A percentile compares a stretch with the other conserved stretches of the same genome.
These are phyloP conservation scores for Albophoma yamanashiensis DNA, from an alignment of 2,329 filamentous ascomycete species.

Conservation along the genomic window DNA sequence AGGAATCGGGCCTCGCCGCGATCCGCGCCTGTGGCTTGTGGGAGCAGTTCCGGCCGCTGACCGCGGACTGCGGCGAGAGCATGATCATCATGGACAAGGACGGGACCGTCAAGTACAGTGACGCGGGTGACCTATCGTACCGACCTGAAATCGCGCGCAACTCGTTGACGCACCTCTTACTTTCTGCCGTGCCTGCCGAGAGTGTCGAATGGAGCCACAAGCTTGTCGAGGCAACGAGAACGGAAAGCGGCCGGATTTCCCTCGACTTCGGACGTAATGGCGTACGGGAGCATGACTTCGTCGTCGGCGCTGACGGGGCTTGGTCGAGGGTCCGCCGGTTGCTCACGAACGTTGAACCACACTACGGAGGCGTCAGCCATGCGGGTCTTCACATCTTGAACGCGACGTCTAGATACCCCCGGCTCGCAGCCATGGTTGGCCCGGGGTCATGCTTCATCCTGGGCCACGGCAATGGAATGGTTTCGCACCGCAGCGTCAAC, in stretches of 20 bases:
- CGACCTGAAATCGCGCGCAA: slow-evolving; percentile 28
- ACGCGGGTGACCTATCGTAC: slow-evolving; percentile 9
- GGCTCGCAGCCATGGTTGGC: slow-evolving; percentile 27
- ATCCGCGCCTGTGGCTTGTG: slow-evolving; percentile 32
- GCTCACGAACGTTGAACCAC: slow-evolving; percentile 22
- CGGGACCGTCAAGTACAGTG: slow-evolving; percentile 12
- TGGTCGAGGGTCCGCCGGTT: slow-evolving; percentile 21
- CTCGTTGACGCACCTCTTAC: slow-evolving; percentile 21
- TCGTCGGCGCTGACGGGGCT: slow-evolving; percentile 9
- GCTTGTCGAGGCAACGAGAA: slow-evolving; percentile 14
- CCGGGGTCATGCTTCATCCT: slow-evolving; percentile 23
- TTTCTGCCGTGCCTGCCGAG: slow-evolving; percentile 15
- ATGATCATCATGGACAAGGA: slow-evolving; percentile 12
- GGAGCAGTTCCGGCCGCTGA: slow-evolving; percentile 29
- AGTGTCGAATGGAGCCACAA: slow-evolving; percentile 19
- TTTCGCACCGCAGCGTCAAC: slow-evolving; percentile 18
- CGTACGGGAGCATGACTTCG: slow-evolving; percentile 6
- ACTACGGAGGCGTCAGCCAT: slow-evolving; percentile 26
- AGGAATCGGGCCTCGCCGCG: slow-evolving; percentile 30
- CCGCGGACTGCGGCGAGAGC: slow-evolving; percentile 14
- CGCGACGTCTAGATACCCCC: slow-evolving; percentile 22
- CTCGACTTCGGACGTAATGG: slow-evolving; percentile 13
- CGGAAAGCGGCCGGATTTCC: slow-evolving; percentile 1
- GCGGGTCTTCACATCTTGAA: slow-evolving; percentile 23
- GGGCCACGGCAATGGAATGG: slow-evolving; percentile 25